Percentiles rank a stretch among this genome's conserved stretches.
These are phyloP conservation scores for Thinopyrum elongatum DNA, from an alignment of 176 grass and related monocot genomes.

Conservation along the genomic window DNA sequence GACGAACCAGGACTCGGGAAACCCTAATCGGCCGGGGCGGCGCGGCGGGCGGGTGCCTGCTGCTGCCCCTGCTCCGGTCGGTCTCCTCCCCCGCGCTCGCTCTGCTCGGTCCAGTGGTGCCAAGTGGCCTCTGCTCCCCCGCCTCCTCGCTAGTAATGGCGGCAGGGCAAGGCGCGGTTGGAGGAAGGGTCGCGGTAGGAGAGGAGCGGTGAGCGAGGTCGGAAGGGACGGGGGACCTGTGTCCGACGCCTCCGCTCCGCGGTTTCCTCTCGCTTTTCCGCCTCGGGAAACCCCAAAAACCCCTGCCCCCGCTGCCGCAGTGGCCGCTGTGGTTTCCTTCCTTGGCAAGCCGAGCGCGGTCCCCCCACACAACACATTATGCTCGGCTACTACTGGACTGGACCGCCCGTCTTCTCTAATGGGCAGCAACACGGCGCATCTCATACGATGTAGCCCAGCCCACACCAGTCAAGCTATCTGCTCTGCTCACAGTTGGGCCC, in stretches of 20 bases:
- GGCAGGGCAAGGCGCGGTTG: not conserved
- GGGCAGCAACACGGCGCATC: not conserved
- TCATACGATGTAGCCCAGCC: too few relatives aligned
- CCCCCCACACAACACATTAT: not conserved
- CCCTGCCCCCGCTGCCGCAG: slow-evolving; percentile 3
- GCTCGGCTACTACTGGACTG: not conserved
- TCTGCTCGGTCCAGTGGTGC: not conserved
- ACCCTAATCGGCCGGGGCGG: not conserved
- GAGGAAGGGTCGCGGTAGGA: not conserved
- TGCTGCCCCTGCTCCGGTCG: not conserved
- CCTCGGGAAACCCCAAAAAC: slow-evolving; percentile 6
- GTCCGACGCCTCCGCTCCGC: not conserved
- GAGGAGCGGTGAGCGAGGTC: not conserved
- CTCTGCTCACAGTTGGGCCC: not conserved
- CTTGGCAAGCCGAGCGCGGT: slow-evolving; percentile 21
- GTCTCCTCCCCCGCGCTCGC: not conserved
- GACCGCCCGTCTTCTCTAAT: not conserved
- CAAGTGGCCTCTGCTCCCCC: not conserved
- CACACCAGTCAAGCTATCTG: not conserved
- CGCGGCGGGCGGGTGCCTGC: not conserved
- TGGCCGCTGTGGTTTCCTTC: slow-evolving; percentile 28
- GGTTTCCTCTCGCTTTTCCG: not conserved
- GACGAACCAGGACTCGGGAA: not conserved
- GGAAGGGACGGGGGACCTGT: not conserved
- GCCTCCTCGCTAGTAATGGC: not conserved